Conservation (phyloP, 352 stramenopile species). For the Globisporangium nagaii region DNA sequence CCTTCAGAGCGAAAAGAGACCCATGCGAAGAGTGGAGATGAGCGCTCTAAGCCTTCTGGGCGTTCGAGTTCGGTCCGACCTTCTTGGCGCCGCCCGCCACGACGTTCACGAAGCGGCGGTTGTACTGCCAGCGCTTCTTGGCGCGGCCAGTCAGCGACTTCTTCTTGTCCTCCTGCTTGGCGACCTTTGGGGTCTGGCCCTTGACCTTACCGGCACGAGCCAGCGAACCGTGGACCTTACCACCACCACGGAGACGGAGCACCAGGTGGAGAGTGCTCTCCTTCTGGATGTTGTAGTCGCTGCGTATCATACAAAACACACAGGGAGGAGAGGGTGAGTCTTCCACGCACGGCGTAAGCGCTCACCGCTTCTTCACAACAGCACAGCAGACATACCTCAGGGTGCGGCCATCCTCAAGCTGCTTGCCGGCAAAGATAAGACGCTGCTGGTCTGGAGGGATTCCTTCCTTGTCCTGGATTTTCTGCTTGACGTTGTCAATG, state of each 20-base stretch:
- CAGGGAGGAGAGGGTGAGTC: not conserved
- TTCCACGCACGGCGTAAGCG: too few relatives aligned
- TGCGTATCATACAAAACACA: constrained; percentile 37
- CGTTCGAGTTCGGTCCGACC: constrained; percentile 98
- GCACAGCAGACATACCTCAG: constrained; percentile 26
- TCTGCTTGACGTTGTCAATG: constrained; percentile 95
- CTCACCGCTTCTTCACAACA: too few relatives aligned
- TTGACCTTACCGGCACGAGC: constrained; percentile 99
- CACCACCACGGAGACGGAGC: constrained; percentile 91
- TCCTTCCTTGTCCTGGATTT: constrained; percentile 90
- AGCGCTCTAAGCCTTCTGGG: constrained; percentile 78
- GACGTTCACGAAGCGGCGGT: constrained; percentile 99
- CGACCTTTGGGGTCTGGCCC: constrained; percentile 99
- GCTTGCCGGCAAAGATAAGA: constrained; percentile 84
- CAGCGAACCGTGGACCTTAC: constrained; percentile 99
- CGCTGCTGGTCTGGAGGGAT: constrained; percentile 91
- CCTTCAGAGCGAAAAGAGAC: constrained; percentile 7
- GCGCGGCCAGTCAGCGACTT: constrained; percentile 96
- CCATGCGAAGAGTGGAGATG: not conserved
- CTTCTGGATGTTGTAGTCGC: constrained; percentile 97
- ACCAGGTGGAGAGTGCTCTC: constrained; percentile 96
- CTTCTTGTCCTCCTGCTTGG: constrained; percentile 97
- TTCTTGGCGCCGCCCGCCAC: constrained; percentile 95
- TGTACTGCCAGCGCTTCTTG: constrained; percentile 99
- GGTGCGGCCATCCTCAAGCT: constrained; percentile 89